phyloP scores from a whole-genome alignment of 2,329 filamentous ascomycete species.

The Colletotrichum aenigma region DNA sequence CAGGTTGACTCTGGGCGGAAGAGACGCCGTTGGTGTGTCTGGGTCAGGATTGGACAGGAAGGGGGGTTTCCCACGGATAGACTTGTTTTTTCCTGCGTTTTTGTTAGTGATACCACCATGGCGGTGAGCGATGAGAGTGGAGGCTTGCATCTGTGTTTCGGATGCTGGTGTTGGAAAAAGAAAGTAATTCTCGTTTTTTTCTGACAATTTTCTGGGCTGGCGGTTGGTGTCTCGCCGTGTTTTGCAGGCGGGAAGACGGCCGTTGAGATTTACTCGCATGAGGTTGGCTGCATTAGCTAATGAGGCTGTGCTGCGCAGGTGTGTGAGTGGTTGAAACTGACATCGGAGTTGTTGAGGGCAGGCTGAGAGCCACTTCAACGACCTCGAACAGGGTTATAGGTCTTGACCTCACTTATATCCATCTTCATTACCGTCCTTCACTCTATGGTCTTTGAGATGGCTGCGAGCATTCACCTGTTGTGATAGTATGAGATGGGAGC shows the following conservation, averaged over 20 bases:
- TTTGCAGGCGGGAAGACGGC: background rate
- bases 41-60: background rate
- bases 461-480: background rate
- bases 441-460: background rate
- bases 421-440: background rate
- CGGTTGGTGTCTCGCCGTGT: background rate
- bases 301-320: background rate
- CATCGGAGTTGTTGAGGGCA: constrained; percentile 5
- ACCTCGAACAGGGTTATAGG: background rate
- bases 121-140: background rate
- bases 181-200: background rate
- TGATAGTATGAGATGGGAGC: background rate
- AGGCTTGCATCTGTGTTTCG: constrained; percentile 1
- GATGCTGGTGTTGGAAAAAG: background rate
- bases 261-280: background rate
- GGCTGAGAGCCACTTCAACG: background rate
- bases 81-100: background rate
- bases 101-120: background rate
- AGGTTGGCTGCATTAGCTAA: background rate
- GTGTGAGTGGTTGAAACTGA: background rate
- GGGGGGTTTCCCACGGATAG: background rate
- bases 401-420: background rate
- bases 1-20: background rate
- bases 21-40: background rate
- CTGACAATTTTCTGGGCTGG: background rate